Evolutionary conservation across 2,329 filamentous ascomycete genomes (phyloP).

Genomic region (Ascochyta koolunga): DNA sequence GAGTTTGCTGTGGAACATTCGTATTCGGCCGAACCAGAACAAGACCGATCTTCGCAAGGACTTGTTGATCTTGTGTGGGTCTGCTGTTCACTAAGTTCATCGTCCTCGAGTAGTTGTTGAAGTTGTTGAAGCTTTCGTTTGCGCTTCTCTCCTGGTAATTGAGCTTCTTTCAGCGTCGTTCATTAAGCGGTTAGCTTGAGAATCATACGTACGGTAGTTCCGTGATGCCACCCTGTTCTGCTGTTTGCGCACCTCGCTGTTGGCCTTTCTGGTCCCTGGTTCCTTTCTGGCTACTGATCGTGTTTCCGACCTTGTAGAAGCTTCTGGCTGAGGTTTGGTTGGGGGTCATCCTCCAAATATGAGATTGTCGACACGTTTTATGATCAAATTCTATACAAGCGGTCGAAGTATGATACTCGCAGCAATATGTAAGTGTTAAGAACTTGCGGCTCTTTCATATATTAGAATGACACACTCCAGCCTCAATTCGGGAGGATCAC

Average conservation of each 20-base stretch:
- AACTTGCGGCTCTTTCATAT: constrained; percentile 23
- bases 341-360: constrained; percentile 27
- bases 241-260: constrained; percentile 47
- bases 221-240: constrained; percentile 48
- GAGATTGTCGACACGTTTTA: background rate
- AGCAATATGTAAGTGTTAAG: constrained; percentile 13
- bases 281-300: constrained; percentile 11
- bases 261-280: constrained; percentile 37
- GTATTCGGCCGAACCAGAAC: constrained; percentile 28
- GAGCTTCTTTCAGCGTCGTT: background rate
- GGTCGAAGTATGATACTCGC: background rate
- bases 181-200: background rate
- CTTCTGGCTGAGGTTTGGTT: constrained; percentile 14
- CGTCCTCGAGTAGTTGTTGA: constrained; percentile 41
- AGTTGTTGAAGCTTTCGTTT: constrained; percentile 47
- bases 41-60: constrained; percentile 21
- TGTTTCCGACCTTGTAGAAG: constrained; percentile 13
- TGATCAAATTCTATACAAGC: background rate
- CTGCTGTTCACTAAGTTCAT: constrained; percentile 22
- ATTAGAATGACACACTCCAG: constrained; percentile 14
- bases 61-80: constrained; percentile 19
- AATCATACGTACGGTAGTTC: constrained; percentile 40
- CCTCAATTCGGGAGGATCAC: constrained; percentile 14
- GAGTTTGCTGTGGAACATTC: constrained; percentile 3
- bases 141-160: constrained; percentile 41